phyloP scores from a whole-genome alignment of 2,329 filamentous ascomycete genomes.

The Bipolaris zeicola region DNA sequence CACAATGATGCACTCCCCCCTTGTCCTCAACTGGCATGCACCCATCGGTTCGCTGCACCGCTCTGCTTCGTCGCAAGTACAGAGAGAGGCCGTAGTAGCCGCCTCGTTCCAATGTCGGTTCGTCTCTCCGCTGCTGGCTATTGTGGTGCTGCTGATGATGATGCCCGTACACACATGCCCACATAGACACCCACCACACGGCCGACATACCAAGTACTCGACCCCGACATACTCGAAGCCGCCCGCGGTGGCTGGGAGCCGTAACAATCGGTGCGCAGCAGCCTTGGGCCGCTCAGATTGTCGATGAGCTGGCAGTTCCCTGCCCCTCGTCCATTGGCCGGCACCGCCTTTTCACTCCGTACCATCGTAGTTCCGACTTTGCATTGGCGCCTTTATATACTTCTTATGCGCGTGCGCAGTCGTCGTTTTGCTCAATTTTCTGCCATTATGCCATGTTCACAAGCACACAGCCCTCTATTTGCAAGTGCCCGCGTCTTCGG shows the following conservation, averaged over 20 bases:
- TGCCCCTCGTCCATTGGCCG: conserved; percentile 40
- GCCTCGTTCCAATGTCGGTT: conserved; percentile 20
- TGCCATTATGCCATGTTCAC: conserved; percentile 48
- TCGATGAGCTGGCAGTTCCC: conserved; percentile 41
- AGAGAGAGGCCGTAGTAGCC: conserved; percentile 14
- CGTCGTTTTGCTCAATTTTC: conserved; percentile 36
- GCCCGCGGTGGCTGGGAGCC: conserved; percentile 29
- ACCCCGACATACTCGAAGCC: conserved; percentile 33
- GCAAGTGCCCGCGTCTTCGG: conserved; percentile 22
- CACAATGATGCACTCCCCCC: conserved; percentile 14
- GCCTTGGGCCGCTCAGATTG: conserved; percentile 38
- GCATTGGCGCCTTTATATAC: conserved; percentile 43
- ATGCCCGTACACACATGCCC: conserved; percentile 9
- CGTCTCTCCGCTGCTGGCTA: neutral
- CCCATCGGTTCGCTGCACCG: conserved; percentile 26
- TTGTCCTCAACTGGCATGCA: conserved; percentile 18
- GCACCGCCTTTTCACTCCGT: conserved; percentile 33
- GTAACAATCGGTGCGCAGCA: conserved; percentile 39
- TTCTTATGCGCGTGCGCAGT: conserved; percentile 40
- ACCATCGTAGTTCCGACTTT: conserved; percentile 36
- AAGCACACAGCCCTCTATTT: conserved; percentile 36
- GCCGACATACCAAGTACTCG: conserved; percentile 15
- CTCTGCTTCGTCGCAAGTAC: conserved; percentile 10
- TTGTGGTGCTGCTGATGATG: neutral
- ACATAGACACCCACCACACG: conserved; percentile 23